Base-by-base conservation (phyloP, 208 protist genomes). In the Crithidia thermophila region DNA sequence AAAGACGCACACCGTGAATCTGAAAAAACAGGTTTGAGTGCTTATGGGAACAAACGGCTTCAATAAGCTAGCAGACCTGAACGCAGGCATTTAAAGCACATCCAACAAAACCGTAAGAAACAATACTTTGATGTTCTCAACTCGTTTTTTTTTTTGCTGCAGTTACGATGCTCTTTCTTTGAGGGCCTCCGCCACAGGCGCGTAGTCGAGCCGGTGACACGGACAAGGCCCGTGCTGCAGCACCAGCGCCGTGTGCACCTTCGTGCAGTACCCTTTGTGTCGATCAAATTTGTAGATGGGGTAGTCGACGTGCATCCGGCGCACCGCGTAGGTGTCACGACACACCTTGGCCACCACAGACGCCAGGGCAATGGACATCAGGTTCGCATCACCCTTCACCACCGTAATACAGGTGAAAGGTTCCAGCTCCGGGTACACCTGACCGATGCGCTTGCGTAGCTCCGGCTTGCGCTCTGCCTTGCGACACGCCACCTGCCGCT, bases 221-320 rank as follows among this genome's bases (percentile, higher is more conserved):
- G 20, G 62, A 25, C 62, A 78, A 0, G 60, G 65, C 4, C 82
- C 82, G 51, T 59, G 68, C 30, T 21, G 13, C 3, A 16, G 33
- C 1, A 87, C 62, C n/a, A 43, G 34, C 11, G 31, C 25, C 25
- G 61, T 62, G 75, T 88, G 82, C 11, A 51, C 47, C 20, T 34
- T 39, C 6, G 78, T 84, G 52, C 74, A 77, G 57, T 88, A 88
- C 14, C 82, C 82, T 51, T 88, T 88, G 61, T 88, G 77, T 1
- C 36, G 37, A 20, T 63, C 72, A 43, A 88, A 88, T 20, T 72
- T 72, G 73, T 88, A 88, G 23, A 27, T 31, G 0, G 82, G 75
- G 49, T 52, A 77, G 16, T 52, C 39, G n/a, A 2, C 18, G 31
- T 78, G 64, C 78, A 88, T 81, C 11, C 82, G 65, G 1, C 34